Evolutionary conservation across 805 yeast species (phyloP).

Genomic region (Ogataea dorogensis): DNA sequence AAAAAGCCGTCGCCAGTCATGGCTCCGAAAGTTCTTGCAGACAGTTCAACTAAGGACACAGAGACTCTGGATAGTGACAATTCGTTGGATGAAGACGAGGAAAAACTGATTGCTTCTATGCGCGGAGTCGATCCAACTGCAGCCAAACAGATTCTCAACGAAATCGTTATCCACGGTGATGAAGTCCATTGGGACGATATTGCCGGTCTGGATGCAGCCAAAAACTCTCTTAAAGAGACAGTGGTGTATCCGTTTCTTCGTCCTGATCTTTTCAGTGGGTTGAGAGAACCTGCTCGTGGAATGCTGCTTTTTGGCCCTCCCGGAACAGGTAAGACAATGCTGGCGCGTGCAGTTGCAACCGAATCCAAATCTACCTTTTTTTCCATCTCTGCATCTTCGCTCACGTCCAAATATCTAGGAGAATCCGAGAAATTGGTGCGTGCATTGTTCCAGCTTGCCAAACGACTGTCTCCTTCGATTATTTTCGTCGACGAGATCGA

Average conservation of each 20-base stretch:
- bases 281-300: conserved; percentile 94
- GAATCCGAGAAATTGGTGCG: conserved; percentile 92
- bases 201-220: conserved; percentile 89
- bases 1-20: conserved; percentile 14
- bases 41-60: conserved; percentile 28
- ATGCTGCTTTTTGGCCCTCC: conserved; percentile 97
- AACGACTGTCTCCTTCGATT: conserved; percentile 84
- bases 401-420: conserved; percentile 85
- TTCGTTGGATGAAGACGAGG: conserved; percentile 27
- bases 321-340: conserved; percentile 98
- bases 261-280: conserved; percentile 87
- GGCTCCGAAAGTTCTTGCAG: conserved; percentile 19
- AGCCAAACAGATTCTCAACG: conserved; percentile 82
- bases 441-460: conserved; percentile 82
- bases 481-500: conserved; percentile 97
- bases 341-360: conserved; percentile 94
- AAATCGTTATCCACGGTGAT: conserved; percentile 86
- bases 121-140: conserved; percentile 76
- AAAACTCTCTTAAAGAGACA: conserved; percentile 84
- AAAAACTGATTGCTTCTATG: conserved; percentile 42
- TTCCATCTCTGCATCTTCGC: conserved; percentile 84
- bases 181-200: conserved; percentile 94
- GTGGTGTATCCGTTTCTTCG: conserved; percentile 94
- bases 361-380: conserved; percentile 93
- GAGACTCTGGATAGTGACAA: conserved; percentile 30